Evolutionary conservation across 2,329 filamentous ascomycete species (phyloP), one percentile per base, ranked within the genome.

Genomic region (Diaporthe aspalathi): DNA sequence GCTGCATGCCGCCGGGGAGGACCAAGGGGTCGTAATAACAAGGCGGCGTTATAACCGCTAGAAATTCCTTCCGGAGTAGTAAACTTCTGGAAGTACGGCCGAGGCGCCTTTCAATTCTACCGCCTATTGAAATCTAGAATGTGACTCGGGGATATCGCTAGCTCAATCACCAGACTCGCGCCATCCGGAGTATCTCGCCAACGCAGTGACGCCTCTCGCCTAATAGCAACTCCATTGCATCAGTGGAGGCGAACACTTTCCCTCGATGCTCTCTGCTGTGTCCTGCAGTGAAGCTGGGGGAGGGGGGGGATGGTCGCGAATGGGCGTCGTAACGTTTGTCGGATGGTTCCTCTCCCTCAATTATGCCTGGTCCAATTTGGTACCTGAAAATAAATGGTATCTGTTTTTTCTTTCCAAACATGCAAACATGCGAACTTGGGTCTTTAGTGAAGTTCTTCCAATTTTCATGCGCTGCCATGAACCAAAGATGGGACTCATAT

Each of bases 51-150:
- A n/a, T n/a, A n/a, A n/a, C n/a, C n/a, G n/a, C n/a, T n/a, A n/a
- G n/a, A 24, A 45, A 24, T 11, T 0, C 17, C 43, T 6, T 47
- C 43, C 60, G 60, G 43, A 24, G 27, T 16, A 20, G 27, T 14
- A 29, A 38, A 8, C 12, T 65, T 50, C 43, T 65, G 43, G 60
- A 65, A 50, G 29, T 35, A 38, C 32, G 20, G 8, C 60, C 60
- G 60, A 38, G 45, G 45, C 45, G 14, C 17, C 24, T 65, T 50
- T 65, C 50, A 45, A n/a, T 38, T 50, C 60, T 8, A 38, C n/a
- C n/a, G 29, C 60, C 32, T 35, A 1, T 29, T 20, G 14, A 14
- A 38, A 35, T 50, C 45, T 50, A 22, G 43, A 50, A 11, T 65
- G 40, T n/a, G 14, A 6, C 20, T 8, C 14, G 17, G 12, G 43